Evolutionary conservation across 768 basidiomycete species (phyloP).

Genomic region (Lactarius evosmus): DNA sequence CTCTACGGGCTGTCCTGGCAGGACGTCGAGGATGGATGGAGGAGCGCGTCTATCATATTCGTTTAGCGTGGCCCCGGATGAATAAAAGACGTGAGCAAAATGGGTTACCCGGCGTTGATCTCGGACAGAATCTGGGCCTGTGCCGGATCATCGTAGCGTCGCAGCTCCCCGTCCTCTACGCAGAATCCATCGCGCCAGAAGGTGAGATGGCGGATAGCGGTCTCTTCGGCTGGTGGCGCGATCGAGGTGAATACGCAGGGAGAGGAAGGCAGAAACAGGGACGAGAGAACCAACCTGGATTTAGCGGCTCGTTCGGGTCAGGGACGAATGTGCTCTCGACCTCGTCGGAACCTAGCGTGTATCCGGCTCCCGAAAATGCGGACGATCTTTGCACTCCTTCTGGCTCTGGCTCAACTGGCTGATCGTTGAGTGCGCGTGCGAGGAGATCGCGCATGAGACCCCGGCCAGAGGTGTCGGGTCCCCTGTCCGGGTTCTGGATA

Average conservation of each 20-base stretch:
- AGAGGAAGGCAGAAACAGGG: slow-evolving; percentile 6
- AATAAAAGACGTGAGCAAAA: neutral
- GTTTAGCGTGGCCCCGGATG: neutral
- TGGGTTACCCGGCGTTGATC: slow-evolving; percentile 73
- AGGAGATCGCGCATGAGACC: slow-evolving; percentile 68
- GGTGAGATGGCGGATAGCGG: slow-evolving; percentile 69
- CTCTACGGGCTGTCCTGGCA: slow-evolving; percentile 77
- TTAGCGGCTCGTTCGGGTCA: slow-evolving; percentile 53
- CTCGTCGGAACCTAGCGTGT: slow-evolving; percentile 90
- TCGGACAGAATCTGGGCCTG: slow-evolving; percentile 67
- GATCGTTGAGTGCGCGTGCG: slow-evolving; percentile 73
- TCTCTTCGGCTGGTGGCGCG: slow-evolving; percentile 38
- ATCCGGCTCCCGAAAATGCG: slow-evolving; percentile 68
- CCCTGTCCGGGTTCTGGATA: slow-evolving; percentile 76
- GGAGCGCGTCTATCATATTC: slow-evolving; percentile 62
- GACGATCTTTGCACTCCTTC: slow-evolving; percentile 27
- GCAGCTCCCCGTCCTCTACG: slow-evolving; percentile 82
- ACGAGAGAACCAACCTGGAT: slow-evolving; percentile 30
- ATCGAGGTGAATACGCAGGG: slow-evolving; percentile 9
- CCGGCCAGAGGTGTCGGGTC: slow-evolving; percentile 41
- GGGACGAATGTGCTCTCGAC: slow-evolving; percentile 72
- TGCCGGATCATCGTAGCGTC: slow-evolving; percentile 77
- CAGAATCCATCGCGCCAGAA: slow-evolving; percentile 95
- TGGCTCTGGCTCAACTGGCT: slow-evolving; percentile 8
- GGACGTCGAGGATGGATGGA: slow-evolving; percentile 68